A percentile compares a stretch with the other conserved stretches of the same genome.
Evolutionary conservation across 805 yeast species (phyloP).

Genomic region (Citeromyces matritensis): DNA sequence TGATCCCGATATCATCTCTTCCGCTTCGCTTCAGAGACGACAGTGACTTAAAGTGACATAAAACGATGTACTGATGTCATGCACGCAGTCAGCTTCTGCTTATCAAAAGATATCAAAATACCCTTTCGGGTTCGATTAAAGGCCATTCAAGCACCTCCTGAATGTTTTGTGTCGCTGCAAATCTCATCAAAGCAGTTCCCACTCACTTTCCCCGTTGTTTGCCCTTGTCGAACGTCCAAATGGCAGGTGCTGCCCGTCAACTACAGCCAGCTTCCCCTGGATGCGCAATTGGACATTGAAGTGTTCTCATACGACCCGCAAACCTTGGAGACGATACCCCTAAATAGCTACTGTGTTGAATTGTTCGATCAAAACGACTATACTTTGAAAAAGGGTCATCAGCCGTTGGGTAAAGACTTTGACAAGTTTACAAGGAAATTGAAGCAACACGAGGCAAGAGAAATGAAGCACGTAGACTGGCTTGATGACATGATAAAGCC

Average conservation of each 20-base stretch:
- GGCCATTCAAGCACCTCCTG: constrained; percentile 20
- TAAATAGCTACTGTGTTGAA: constrained; percentile 38
- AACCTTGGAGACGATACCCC: constrained; percentile 26
- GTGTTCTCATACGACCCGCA: constrained; percentile 52
- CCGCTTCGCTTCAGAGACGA: too few species aligned
- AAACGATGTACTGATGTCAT: too few species aligned
- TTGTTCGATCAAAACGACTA: constrained; percentile 7
- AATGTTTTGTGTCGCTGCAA: constrained; percentile 19
- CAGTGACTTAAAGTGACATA: too few species aligned
- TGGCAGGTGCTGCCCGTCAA: constrained; percentile 63
- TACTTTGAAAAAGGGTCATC: constrained; percentile 57
- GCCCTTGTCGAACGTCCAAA: constrained; percentile 32
- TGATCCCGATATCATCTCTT: too few species aligned
- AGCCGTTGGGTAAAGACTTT: constrained; percentile 28
- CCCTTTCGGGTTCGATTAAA: constrained; percentile 22
- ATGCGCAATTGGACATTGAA: constrained; percentile 41
- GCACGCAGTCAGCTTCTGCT: constrained; percentile 31
- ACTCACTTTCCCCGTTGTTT: constrained; percentile 10
- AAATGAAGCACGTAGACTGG: constrained; percentile 51
- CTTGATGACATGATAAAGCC: constrained; percentile 46
- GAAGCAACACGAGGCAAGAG: constrained; percentile 56
- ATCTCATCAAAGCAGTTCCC: constrained; percentile 3
- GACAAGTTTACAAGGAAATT: constrained; percentile 36
- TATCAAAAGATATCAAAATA: constrained; percentile 36
- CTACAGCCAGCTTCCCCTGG: constrained; percentile 54